Evolutionary conservation across 805 yeast genomes (phyloP), one percentile per base, ranked within the genome.

Genomic region (Candida adriatica): DNA sequence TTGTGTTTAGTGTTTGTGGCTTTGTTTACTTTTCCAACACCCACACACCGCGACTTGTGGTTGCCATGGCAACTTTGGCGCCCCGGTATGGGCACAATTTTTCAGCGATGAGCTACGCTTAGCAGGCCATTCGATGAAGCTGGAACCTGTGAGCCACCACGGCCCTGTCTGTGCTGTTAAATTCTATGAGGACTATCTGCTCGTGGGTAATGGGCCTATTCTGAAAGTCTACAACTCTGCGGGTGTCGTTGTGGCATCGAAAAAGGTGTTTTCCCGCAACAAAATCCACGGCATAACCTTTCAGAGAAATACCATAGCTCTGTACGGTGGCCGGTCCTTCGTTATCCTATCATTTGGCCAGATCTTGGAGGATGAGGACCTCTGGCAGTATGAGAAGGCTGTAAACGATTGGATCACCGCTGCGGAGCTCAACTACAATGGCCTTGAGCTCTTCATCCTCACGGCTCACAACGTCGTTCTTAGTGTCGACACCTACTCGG

Each of bases 401-500:
- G 59, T 74, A 26, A 72, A 75, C 35, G 96, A 90, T 55, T 88
- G 97, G 96, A 75, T 92, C 31, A 67, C 75, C 24, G 59, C 77
- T 13, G 70, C 72, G 15, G 75, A 66, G 33, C 79, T 82, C 44
- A 55, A 66, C 19, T 42, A 51, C 19, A 50, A 56, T 11, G 53
- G 55, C 2, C 42, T 55, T 0, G 49, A 59, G 6, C 49, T 77
- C 2, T 73, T 62, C 43, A 48, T 86, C 13, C 64, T 87, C 32
- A 84, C 88, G 0, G 85, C 96, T 4, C 96, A 88, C 52, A 88
- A 90, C 48, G 65, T 68, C 19, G 69, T 85, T 1, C 58, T 74
- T 27, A 45, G 66, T 30, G 37, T 62, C 30, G 57, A 59, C 39
- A 13, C 59, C 26, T 43, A 53, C 31, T 49, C 41, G 21, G 41